These are phyloP conservation scores for Ophiocordyceps sinensis DNA, from an alignment of 2,329 filamentous ascomycete species.

Conservation along the genomic window DNA sequence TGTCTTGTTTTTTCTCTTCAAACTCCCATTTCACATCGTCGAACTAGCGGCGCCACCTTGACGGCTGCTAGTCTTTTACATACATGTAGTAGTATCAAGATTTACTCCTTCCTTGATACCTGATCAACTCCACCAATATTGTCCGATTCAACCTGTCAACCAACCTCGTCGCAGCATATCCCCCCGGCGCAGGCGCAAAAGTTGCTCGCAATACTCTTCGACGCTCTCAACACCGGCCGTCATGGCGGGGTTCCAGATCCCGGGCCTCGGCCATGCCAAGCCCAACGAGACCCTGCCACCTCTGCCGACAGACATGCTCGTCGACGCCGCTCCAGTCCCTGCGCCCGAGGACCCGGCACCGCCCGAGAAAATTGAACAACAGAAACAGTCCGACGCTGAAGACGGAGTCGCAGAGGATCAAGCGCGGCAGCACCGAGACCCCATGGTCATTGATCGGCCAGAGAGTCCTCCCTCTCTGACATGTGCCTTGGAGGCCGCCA, in stretches of 20 bases:
- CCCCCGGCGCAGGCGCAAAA: background rate
- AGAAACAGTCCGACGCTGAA: background rate
- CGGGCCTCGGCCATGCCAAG: slow-evolving; percentile 27
- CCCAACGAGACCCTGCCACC: slow-evolving; percentile 26
- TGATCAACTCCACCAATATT: too few relatives aligned
- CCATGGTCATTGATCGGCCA: slow-evolving; percentile 23
- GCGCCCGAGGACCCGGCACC: slow-evolving; percentile 2
- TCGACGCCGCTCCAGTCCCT: slow-evolving; percentile 13
- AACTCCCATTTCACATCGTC: background rate
- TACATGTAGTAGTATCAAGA: too few relatives aligned
- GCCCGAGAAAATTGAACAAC: background rate
- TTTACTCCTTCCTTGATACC: too few relatives aligned
- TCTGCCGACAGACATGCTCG: slow-evolving; percentile 16
- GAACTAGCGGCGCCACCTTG: background rate
- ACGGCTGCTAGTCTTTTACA: too few relatives aligned
- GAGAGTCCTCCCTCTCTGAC: slow-evolving; percentile 23
- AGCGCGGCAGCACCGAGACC: slow-evolving; percentile 7
- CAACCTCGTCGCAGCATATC: background rate
- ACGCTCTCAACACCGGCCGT: background rate
- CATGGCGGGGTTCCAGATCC: slow-evolving; percentile 29
- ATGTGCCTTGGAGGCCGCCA: slow-evolving; percentile 27
- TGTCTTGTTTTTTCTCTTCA: too few relatives aligned
- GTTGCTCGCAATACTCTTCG: background rate
- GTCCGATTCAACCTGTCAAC: too few relatives aligned
- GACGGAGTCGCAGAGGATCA: background rate